phyloP scores from a whole-genome alignment of 148 eudicot species.

The Hydrangea macrophylla region DNA sequence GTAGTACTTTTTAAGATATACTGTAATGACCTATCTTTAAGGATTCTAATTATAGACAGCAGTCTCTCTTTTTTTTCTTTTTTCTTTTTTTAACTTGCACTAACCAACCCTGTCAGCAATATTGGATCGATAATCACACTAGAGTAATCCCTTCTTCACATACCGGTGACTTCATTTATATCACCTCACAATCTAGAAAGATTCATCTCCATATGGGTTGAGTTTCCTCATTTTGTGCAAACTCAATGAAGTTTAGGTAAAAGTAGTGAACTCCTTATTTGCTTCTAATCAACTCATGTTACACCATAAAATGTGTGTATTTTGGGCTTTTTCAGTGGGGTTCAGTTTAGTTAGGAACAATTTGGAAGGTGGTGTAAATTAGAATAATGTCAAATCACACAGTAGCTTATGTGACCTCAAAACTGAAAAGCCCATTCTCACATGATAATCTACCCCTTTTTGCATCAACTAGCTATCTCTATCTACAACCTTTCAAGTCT shows the following conservation, averaged over 20 bases:
- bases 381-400: conserved; percentile 18
- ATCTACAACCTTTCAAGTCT: conserved; percentile 10
- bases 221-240: conserved; percentile 17
- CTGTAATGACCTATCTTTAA: too few species aligned
- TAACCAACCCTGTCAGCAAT: too few species aligned
- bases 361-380: conserved; percentile 12
- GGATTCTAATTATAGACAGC: too few species aligned
- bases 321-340: neutral
- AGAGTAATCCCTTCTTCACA: neutral
- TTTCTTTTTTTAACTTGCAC: too few species aligned
- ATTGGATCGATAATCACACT: too few species aligned
- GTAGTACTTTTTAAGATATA: too few species aligned
- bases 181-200: conserved; percentile 2
- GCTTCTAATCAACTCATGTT: conserved; percentile 16
- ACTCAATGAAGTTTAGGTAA: conserved; percentile 6
- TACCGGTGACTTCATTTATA: conserved; percentile 13
- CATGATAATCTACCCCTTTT: conserved; percentile 25
- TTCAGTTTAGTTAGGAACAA: neutral
- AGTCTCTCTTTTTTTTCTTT: too few species aligned
- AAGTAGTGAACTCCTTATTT: conserved; percentile 7
- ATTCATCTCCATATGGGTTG: conserved; percentile 2
- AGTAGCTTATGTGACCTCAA: conserved; percentile 6
- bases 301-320: conserved; percentile 6
- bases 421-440: conserved; percentile 11
- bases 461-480: conserved; percentile 9